Evolutionary conservation across 78 protist species (phyloP).

Genomic region (Anaeramoeba ignava): DNA sequence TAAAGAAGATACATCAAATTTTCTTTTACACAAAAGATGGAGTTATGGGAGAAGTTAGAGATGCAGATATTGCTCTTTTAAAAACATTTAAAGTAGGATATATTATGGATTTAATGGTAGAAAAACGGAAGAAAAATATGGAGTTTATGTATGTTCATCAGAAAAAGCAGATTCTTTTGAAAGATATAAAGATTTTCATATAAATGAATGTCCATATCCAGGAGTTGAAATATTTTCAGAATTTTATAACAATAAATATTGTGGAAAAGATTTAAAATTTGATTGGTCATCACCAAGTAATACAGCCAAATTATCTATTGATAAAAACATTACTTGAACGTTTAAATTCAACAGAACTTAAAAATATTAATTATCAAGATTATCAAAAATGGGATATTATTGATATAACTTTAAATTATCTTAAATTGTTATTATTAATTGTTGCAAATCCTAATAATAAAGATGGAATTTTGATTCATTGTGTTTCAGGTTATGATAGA

Average conservation of each 20-base stretch:
- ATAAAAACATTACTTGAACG: not conserved
- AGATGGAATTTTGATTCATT: not conserved
- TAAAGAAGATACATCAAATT: too few species aligned
- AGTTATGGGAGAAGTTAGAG: not conserved
- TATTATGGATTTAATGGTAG: not conserved
- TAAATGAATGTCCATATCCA: not conserved
- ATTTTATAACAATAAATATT: not conserved
- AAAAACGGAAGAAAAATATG: not conserved
- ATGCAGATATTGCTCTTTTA: not conserved
- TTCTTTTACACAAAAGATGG: too few species aligned
- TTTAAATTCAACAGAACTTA: not conserved
- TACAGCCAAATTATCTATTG: not conserved
- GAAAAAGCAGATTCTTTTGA: not conserved
- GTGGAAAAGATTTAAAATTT: not conserved
- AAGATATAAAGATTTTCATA: not conserved
- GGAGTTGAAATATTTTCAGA: not conserved
- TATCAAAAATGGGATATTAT: not conserved
- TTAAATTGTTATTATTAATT: not conserved
- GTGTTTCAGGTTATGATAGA: not conserved
- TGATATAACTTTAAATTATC: not conserved
- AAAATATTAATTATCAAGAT: not conserved
- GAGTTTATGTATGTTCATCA: not conserved
- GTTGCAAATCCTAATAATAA: not conserved
- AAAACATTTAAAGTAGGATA: not conserved
- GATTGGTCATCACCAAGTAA: not conserved